These are phyloP conservation scores for Lentinula aciculospora DNA, from an alignment of 768 basidiomycete species.

Conservation along the genomic window DNA sequence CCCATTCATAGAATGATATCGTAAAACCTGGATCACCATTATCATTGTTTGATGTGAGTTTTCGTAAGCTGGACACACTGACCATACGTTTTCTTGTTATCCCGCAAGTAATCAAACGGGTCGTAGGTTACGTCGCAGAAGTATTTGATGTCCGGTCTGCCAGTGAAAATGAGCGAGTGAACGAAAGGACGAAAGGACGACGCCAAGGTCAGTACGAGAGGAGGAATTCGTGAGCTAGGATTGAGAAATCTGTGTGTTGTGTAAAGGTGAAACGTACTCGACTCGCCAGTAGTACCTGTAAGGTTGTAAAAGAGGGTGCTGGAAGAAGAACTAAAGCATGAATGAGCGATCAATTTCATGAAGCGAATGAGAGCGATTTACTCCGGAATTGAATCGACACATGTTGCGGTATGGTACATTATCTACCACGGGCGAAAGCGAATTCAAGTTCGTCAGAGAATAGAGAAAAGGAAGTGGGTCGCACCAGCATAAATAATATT, in stretches of 20 bases:
- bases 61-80: conserved; percentile 8
- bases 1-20: conserved; percentile 70
- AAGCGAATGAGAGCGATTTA: conserved; percentile 20
- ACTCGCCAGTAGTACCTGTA: conserved; percentile 80
- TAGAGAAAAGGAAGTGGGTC: conserved; percentile 12
- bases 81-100: conserved; percentile 69
- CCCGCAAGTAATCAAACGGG: conserved; percentile 73
- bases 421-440: conserved; percentile 30
- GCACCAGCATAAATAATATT: conserved; percentile 39
- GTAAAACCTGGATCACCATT: conserved; percentile 55
- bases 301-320: conserved; percentile 57
- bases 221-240: no score
- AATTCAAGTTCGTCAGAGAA: neutral
- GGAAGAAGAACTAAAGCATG: conserved; percentile 59
- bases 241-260: conserved; percentile 15
- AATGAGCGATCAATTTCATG: neutral
- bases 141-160: conserved; percentile 66
- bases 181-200: conserved; percentile 3
- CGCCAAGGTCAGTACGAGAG: no score
- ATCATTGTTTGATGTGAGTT: no score
- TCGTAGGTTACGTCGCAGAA: conserved; percentile 65
- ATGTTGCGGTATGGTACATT: conserved; percentile 56
- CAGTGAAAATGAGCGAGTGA: conserved; percentile 22
- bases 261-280: conserved; percentile 26
- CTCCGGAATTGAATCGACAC: conserved; percentile 72